Evolutionary conservation across 2,329 filamentous ascomycete species (phyloP), one percentile per base, ranked within the genome.

Genomic region (Paraphoma chrysanthemicola): DNA sequence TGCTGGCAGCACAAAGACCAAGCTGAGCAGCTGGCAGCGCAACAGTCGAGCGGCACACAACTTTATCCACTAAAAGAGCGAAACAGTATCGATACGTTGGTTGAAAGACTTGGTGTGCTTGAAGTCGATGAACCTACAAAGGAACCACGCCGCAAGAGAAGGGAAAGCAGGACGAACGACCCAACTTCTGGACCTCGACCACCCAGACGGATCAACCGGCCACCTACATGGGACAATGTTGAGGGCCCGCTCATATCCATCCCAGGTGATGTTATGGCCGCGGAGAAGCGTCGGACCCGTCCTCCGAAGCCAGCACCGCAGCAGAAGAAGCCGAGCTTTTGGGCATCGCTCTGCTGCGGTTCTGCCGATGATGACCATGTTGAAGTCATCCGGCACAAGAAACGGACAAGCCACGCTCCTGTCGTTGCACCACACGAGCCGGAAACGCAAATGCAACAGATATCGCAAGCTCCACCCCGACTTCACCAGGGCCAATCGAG

Each of bases 1-100:
- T 98, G 94, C 81, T 97, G 91, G 90, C 93, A 97, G 75, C 95
- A 99, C 80, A 93, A 91, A 73, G 92, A 95, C 54, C 95, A 99
- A 77, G 92, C 92, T 2, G 73, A 79, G 51, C 72, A 66, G 11
- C 54, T 79, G 12, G 68, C 53, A 71, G 56, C 62, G 12, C 54
- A 54, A 23, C 55, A 56, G n/a, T 56, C 57, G 6, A 54, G 59
- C 4, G 64, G 67, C 42, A 79, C 79, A 29, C 74, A 80, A 16
- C 80, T 84, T 4, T 83, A 86, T 6, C 85, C 88, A 4, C 76
- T 89, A 51, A 84, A 88, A 65, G 82, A 86, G 54, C 83, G 91
- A 49, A 89, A 87, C 33, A 97, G 93, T 68, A 84, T 98, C 53
- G 95, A 99, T 75, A 96, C 93, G 0, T 80, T 98, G 54, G 87